Conservation (phyloP, 305 asterid genomes). For the Fraxinus ornus region DNA sequence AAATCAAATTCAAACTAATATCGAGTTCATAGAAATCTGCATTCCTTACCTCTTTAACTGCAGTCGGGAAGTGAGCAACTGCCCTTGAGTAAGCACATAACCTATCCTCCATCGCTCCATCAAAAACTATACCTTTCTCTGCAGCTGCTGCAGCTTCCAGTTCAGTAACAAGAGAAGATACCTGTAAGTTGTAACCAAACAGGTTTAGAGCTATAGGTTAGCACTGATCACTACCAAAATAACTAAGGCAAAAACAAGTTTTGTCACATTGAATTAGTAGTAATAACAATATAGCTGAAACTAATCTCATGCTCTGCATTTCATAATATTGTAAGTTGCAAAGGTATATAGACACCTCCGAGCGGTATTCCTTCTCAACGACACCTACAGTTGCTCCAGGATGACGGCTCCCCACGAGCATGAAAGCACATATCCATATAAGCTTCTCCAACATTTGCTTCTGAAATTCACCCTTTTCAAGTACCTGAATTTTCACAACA, state of each 20-base stretch:
- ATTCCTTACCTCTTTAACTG: conserved; percentile 82
- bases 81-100: conserved; percentile 89
- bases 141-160: conserved; percentile 82
- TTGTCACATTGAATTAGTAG: neutral
- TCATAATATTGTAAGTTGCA: neutral
- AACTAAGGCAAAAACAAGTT: neutral
- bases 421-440: conserved; percentile 96
- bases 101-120: conserved; percentile 74
- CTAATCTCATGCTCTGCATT: neutral
- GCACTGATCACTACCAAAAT: neutral
- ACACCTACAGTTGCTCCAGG: conserved; percentile 90
- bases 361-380: conserved; percentile 77
- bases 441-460: conserved; percentile 97
- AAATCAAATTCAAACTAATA: neutral
- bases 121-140: conserved; percentile 72
- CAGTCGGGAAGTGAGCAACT: conserved; percentile 94
- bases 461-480: conserved; percentile 76
- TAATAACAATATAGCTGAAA: conserved; percentile 1
- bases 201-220: neutral
- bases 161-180: conserved; percentile 68
- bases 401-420: conserved; percentile 99
- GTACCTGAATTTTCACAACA: conserved; percentile 50
- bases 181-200: conserved; percentile 42
- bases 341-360: conserved; percentile 52
- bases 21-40: neutral